These are phyloP conservation scores for Zygosaccharomyces pseudobailii DNA, from an alignment of 1,139 yeast species.

Conservation along the genomic window DNA sequence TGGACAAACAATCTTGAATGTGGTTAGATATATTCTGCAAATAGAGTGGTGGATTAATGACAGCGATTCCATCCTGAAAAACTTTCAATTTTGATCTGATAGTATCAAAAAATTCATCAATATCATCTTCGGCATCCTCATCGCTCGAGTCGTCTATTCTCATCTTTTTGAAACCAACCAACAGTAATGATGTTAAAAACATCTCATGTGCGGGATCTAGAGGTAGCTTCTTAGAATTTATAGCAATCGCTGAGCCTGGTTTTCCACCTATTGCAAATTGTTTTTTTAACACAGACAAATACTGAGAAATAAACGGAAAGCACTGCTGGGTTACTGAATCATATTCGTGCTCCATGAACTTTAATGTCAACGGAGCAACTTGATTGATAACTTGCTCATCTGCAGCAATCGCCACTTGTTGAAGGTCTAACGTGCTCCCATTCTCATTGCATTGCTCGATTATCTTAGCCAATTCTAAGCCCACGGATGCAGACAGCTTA, in stretches of 20 bases:
- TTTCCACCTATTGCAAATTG: slow-evolving; percentile 36
- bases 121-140: slow-evolving; percentile 62
- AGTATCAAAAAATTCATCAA: slow-evolving; percentile 74
- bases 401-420: slow-evolving; percentile 39
- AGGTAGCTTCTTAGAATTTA: slow-evolving; percentile 35
- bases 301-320: slow-evolving; percentile 73
- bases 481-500: slow-evolving; percentile 67
- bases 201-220: slow-evolving; percentile 39
- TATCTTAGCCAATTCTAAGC: slow-evolving; percentile 65
- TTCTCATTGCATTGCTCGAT: slow-evolving; percentile 34
- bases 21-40: slow-evolving; percentile 64
- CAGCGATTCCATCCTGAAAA: slow-evolving; percentile 82
- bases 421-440: slow-evolving; percentile 23
- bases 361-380: slow-evolving; percentile 69
- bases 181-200: slow-evolving; percentile 58
- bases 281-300: slow-evolving; percentile 66
- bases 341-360: slow-evolving; percentile 68
- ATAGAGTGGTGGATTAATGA: slow-evolving; percentile 67
- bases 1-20: slow-evolving; percentile 51
- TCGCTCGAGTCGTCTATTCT: slow-evolving; percentile 73
- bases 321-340: slow-evolving; percentile 86
- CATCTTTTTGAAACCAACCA: slow-evolving; percentile 71
- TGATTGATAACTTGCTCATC: slow-evolving; percentile 48
- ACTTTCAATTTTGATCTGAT: slow-evolving; percentile 61
- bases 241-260: slow-evolving; percentile 34